Evolutionary conservation across 257 asterid species (phyloP).

Genomic region (Fraxinus excelsior): DNA sequence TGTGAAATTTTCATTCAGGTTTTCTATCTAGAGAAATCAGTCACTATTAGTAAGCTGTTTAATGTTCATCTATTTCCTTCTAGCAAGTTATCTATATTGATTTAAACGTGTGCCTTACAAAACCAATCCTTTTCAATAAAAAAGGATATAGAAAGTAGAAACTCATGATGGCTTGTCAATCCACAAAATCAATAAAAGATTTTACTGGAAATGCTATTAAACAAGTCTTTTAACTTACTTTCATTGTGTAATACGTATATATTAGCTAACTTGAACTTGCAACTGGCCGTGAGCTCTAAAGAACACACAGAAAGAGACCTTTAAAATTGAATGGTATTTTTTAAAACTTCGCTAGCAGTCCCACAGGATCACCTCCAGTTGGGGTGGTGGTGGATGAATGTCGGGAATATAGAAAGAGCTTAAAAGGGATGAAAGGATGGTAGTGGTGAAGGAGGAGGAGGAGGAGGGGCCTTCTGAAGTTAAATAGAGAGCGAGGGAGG

Average conservation of each 20-base stretch:
- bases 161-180: background rate
- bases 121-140: background rate
- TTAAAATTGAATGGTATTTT: background rate
- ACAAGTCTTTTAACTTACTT: background rate
- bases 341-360: background rate
- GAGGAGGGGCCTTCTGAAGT: background rate
- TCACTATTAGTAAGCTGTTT: background rate
- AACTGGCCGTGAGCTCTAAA: background rate
- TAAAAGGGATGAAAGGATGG: background rate
- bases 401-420: background rate
- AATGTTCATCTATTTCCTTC: background rate
- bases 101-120: background rate
- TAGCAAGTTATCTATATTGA: background rate
- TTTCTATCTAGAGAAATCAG: background rate
- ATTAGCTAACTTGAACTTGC: slow-evolving; percentile 2
- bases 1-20: background rate
- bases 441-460: background rate
- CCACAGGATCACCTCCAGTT: background rate
- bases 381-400: background rate
- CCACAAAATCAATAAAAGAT: background rate
- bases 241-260: background rate
- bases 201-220: background rate
- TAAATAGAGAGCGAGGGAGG: background rate
- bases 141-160: background rate
- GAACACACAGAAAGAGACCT: background rate